phyloP scores from a whole-genome alignment of 345 rosid genomes.

The Eucalyptus camaldulensis region DNA sequence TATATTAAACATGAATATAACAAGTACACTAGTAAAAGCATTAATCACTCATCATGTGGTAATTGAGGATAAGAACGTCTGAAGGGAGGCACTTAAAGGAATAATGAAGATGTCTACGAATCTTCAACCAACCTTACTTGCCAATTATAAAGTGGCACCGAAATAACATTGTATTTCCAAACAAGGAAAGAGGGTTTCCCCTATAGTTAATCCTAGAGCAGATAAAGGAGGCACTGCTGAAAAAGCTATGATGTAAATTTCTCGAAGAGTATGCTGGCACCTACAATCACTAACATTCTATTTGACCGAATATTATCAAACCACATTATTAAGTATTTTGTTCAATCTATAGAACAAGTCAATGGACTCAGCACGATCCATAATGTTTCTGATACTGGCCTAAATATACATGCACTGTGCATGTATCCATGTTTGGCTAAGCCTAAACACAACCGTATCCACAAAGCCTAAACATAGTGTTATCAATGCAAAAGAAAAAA shows the following conservation, averaged over 20 bases:
- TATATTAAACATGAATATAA: neutral
- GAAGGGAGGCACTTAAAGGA: neutral
- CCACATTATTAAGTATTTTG: neutral
- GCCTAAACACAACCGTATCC: neutral
- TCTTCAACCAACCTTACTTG: neutral
- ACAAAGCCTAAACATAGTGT: neutral
- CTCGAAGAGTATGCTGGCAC: neutral
- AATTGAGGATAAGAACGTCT: neutral
- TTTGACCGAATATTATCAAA: neutral
- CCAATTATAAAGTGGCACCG: neutral
- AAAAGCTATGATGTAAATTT: neutral
- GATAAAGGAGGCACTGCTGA: neutral
- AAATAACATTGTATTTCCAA: neutral
- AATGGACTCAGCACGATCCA: neutral
- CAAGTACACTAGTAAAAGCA: neutral
- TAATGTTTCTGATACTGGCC: neutral
- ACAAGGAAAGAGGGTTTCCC: neutral
- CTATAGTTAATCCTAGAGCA: neutral
- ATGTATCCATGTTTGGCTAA: neutral
- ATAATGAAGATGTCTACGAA: neutral
- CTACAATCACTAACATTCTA: neutral
- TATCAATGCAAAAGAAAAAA: neutral
- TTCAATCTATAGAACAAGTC: neutral
- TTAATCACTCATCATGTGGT: neutral
- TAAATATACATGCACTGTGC: neutral